Evolutionary conservation across 2,329 filamentous ascomycete species (phyloP).

Genomic region (Fusarium haematococcum): DNA sequence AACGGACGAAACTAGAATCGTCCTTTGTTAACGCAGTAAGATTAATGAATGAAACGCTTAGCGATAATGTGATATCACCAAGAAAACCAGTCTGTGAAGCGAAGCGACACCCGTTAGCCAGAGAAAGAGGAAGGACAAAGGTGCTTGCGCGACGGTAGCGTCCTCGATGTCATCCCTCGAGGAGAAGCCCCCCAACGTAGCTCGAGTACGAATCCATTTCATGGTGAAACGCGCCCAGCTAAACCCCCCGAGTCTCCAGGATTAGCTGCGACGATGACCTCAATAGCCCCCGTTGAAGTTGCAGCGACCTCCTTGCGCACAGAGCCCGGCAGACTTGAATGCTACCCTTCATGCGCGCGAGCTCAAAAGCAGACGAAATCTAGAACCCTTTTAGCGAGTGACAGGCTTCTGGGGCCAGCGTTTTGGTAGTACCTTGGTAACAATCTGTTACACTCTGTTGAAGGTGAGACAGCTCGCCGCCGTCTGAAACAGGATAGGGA

Average conservation of each 20-base stretch:
- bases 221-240: constrained; percentile 28
- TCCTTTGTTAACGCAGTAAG: constrained; percentile 9
- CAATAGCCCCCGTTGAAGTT: background rate
- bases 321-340: constrained; percentile 13
- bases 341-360: constrained; percentile 1
- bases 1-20: constrained; percentile 24
- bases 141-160: constrained; percentile 8
- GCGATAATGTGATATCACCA: constrained; percentile 26
- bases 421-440: constrained; percentile 13
- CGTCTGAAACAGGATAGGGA: constrained; percentile 41
- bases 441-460: constrained; percentile 19
- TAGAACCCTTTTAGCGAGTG: constrained; percentile 23
- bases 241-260: constrained; percentile 2
- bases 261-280: constrained; percentile 1
- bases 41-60: constrained; percentile 25
- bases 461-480: constrained; percentile 38
- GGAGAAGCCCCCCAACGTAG: constrained; percentile 1
- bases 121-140: constrained; percentile 23
- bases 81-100: constrained; percentile 25
- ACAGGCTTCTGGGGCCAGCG: constrained; percentile 16
- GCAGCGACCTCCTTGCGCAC: constrained; percentile 23
- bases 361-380: constrained; percentile 7
- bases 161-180: background rate
- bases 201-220: constrained; percentile 6
- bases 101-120: constrained; percentile 23